phyloP scores from a whole-genome alignment of 768 basidiomycete species.

The Antrodiella citrinella region DNA sequence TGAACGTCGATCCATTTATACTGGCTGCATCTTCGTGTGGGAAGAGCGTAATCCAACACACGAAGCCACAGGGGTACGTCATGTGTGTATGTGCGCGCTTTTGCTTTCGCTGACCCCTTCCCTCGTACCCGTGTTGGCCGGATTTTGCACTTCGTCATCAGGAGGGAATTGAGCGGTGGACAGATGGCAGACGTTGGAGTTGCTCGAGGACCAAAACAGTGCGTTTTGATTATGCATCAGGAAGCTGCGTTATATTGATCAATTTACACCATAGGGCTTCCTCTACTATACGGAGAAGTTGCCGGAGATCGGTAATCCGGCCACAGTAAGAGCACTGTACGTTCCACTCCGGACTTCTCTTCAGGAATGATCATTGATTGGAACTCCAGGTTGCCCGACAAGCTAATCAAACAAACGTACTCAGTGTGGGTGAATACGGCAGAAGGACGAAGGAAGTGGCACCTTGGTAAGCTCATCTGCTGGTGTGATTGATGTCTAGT shows the following conservation, averaged over 20 bases:
- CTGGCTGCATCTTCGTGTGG: conserved; percentile 78
- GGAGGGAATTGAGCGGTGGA: conserved; percentile 79
- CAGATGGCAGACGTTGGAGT: conserved; percentile 65
- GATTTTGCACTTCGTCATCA: conserved; percentile 17
- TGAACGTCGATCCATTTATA: conserved; percentile 56
- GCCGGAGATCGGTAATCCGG: conserved; percentile 21
- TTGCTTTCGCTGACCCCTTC: not conserved
- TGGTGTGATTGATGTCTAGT: conserved; percentile 3
- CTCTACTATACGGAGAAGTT: conserved; percentile 68
- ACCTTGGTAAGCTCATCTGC: conserved; percentile 49
- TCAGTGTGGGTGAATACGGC: conserved; percentile 66
- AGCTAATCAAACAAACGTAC: conserved; percentile 74
- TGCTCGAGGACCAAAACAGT: conserved; percentile 74
- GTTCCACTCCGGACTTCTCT: no score
- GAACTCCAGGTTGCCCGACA: conserved; percentile 21
- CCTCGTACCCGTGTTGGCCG: not conserved
- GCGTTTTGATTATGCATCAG: conserved; percentile 19
- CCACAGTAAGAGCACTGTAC: conserved; percentile 16
- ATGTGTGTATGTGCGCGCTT: conserved; percentile 9
- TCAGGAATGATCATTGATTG: conserved; percentile 14
- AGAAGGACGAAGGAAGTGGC: conserved; percentile 70
- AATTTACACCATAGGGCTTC: conserved; percentile 46
- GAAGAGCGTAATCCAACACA: conserved; percentile 67
- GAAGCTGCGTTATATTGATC: not conserved
- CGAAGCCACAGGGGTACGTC: conserved; percentile 55